Evolutionary conservation across 192 early-diverging fungal species (phyloP).

Genomic region (Allomyces javanicus): DNA sequence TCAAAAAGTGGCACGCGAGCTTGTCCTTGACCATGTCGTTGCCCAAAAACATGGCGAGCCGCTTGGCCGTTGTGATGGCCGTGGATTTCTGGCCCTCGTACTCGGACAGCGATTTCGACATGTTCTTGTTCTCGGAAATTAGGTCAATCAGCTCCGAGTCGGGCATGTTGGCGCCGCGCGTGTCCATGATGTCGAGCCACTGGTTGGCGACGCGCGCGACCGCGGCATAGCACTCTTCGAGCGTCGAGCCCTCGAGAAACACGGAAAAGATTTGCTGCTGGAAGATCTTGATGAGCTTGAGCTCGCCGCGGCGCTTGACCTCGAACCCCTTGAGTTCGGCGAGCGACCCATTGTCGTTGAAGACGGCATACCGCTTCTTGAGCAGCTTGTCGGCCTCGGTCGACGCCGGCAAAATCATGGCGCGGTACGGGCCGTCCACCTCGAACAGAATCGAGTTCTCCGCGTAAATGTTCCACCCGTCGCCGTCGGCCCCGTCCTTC

Average conservation of each 20-base stretch:
- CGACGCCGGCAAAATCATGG: slow-evolving; percentile 92
- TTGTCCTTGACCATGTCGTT: slow-evolving; percentile 97
- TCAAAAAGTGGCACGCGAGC: slow-evolving; percentile 86
- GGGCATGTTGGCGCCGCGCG: slow-evolving; percentile 51
- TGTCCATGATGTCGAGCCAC: slow-evolving; percentile 88
- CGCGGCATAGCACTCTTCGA: slow-evolving; percentile 70
- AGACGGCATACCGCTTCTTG: slow-evolving; percentile 98
- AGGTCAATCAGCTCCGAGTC: slow-evolving; percentile 86
- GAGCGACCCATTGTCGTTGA: slow-evolving; percentile 79
- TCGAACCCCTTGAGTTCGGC: slow-evolving; percentile 98
- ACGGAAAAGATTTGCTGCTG: slow-evolving; percentile 85
- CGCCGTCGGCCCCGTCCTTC: slow-evolving; percentile 21
- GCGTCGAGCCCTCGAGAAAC: slow-evolving; percentile 66
- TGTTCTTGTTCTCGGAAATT: slow-evolving; percentile 92
- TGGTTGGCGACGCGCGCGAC: slow-evolving; percentile 80
- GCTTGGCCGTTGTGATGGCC: slow-evolving; percentile 79
- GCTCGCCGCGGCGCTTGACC: slow-evolving; percentile 92
- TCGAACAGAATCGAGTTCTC: slow-evolving; percentile 99
- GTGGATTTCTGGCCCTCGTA: slow-evolving; percentile 89
- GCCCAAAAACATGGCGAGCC: slow-evolving; percentile 90
- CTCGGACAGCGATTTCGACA: slow-evolving; percentile 84
- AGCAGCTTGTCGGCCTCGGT: slow-evolving; percentile 88
- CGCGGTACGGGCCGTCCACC: slow-evolving; percentile 93
- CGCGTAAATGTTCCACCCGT: slow-evolving; percentile 19
- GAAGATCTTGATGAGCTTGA: slow-evolving; percentile 96